Base-by-base conservation (phyloP, 306 rosid genomes). In the Oemleria cerasiformis region DNA sequence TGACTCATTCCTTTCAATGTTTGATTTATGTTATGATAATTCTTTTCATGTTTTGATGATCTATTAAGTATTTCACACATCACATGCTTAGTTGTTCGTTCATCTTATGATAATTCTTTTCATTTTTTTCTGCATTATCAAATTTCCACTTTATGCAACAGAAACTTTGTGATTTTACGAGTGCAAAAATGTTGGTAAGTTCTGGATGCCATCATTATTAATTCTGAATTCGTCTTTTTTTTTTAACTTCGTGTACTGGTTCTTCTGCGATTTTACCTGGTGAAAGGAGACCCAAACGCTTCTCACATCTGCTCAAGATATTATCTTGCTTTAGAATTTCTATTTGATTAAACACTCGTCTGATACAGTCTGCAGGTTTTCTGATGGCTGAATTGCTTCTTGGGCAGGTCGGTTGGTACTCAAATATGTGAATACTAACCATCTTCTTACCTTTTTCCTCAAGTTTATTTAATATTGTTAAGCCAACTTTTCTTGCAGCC, bases 251-350 rank as follows among this genome's bases (percentile, higher is more conserved):
- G 57, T 74, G 51, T 64, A 25, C 63, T 8, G n/a, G 73, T 73
- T 38, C 49, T 60, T 16, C 55, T 64, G 71, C 73, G 73, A 73
- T 78, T 62, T 79, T 71, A 64, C 83, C 85, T 91, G 98, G 98
- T 94, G 73, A 94, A 91, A 86, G 98, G 98, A 67, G 98, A 94
- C 75, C 98, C 97, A 42, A 94, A 94, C 71, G 98, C 91, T 76
- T 94, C 98, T 68, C 91, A 94, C 84, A 94, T 94, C 72, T 94
- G 98, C 85, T 94, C 98, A 78, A 94, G 98, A 85, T 94, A 91
- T 72, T 94, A 94, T 68, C 98, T 97, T 20, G 98, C 98, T 48
- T 97, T 97, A 3, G 98, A 94, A 80, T 94, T 94, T 78, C 91
- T 94, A 79, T 94, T 94, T 77, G 98, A 91, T 96, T 1, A 97